Base-by-base conservation (phyloP, 1,284 basidiomycete species). In the Gymnopus androsaceus region DNA sequence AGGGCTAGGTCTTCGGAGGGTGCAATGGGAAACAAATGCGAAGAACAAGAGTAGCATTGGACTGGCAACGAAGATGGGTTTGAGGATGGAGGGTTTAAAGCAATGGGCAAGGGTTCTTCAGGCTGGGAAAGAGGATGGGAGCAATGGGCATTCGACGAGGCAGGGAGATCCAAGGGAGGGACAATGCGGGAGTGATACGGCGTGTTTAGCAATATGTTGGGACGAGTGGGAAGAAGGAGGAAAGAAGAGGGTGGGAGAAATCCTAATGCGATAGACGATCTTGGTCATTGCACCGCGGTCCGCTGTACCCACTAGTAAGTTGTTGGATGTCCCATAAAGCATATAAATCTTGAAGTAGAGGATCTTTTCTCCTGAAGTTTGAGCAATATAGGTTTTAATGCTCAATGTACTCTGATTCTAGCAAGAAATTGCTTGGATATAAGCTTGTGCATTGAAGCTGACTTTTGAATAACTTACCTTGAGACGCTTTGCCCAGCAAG, bases 231-330 rank as follows among this genome's bases (percentile, higher is more conserved):
- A 83, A 57, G 63, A 66, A 1, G 72, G 75, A 19, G 77, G 72
- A 19, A 73, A 75, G 54, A 80, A 81, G 28, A 69, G 70, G 38
- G 76, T 82, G 12, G 64, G 70, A 33, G 33, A 28, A 14, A 63
- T 69, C 19, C 74, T 75, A 65, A 60, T 3, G 11, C 14, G 5
- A 11, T 42, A 42, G n/a, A 28, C 41, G n/a, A n/a, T n/a, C n/a
- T n/a, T n/a, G n/a, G n/a, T 89, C 30, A 91, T 84, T 31, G 82
- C 76, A 9, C 88, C 88, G n/a, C n/a, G n/a, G n/a, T n/a, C n/a
- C n/a, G 61, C 88, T 91, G 41, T 82, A 75, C 12, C 88, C 89
- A 60, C 85, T 90, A 0, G 82, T 74, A 4, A 91, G 71, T 0
- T 87, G 82, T 33, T 79, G 75, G 0, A 90, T 83, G 60, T 91